phyloP scores from a whole-genome alignment of 306 rosid species.

The Calophaca sinica region DNA sequence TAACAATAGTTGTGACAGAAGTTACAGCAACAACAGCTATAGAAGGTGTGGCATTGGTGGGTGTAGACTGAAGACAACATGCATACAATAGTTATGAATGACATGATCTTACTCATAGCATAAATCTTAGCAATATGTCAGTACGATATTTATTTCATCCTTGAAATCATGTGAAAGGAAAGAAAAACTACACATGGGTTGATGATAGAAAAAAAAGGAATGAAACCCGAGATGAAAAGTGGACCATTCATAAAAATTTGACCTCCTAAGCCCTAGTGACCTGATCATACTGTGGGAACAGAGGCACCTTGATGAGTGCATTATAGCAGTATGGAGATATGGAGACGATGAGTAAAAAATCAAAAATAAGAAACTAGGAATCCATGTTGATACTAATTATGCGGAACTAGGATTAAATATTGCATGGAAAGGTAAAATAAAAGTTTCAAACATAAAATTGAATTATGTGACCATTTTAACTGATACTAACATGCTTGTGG shows the following conservation, averaged over 20 bases:
- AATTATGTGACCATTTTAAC: slow-evolving; percentile 13
- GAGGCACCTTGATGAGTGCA: slow-evolving; percentile 16
- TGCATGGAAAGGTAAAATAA: slow-evolving; percentile 33
- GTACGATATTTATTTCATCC: background rate
- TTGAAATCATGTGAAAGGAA: slow-evolving; percentile 10
- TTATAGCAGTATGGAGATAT: background rate
- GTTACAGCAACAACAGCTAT: background rate
- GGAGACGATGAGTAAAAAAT: slow-evolving; percentile 13
- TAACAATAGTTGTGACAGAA: slow-evolving; percentile 21
- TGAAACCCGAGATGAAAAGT: background rate
- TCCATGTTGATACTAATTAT: background rate
- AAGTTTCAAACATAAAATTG: slow-evolving; percentile 27
- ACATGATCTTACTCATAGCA: slow-evolving; percentile 20
- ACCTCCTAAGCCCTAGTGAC: slow-evolving; percentile 4
- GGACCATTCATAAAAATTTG: slow-evolving; percentile 18
- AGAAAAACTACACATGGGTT: background rate
- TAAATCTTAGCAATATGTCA: slow-evolving; percentile 16
- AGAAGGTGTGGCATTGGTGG: slow-evolving; percentile 13
- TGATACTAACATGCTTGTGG: slow-evolving; percentile 1
- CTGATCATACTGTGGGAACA: background rate
- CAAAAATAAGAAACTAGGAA: slow-evolving; percentile 8
- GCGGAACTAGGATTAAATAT: background rate
- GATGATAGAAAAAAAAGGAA: slow-evolving; percentile 1
- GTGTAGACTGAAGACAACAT: background rate
- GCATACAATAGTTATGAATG: slow-evolving; percentile 6